phyloP scores from a whole-genome alignment of 257 asterid genomes.

The Salvia rosmarinus region DNA sequence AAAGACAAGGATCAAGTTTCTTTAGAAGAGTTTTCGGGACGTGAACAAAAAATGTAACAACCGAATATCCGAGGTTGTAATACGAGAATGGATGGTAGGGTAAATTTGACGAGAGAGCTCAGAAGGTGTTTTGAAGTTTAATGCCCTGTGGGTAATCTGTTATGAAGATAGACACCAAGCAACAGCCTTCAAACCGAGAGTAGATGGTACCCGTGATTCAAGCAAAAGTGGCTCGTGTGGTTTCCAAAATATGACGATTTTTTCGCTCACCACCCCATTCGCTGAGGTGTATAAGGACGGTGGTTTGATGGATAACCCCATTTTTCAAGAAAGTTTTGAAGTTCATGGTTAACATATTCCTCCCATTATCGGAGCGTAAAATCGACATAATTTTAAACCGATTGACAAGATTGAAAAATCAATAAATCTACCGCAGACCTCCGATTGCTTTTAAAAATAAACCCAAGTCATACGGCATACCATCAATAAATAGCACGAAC shows the following conservation, averaged over 20 bases:
- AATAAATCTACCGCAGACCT: background rate
- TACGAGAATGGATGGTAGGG: background rate
- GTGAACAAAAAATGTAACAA: background rate
- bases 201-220: background rate
- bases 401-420: background rate
- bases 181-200: background rate
- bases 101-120: constrained; percentile 1
- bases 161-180: background rate
- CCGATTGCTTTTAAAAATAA: background rate
- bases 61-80: constrained; percentile 7
- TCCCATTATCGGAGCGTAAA: background rate
- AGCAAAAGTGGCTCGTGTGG: background rate
- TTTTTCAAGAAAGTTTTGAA: background rate
- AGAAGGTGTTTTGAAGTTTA: background rate
- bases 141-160: constrained; percentile 1
- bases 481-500: constrained; percentile 10
- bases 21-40: background rate
- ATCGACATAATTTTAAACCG: background rate
- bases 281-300: constrained; percentile 4
- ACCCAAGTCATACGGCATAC: constrained; percentile 18
- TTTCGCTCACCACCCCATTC: background rate
- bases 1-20: background rate
- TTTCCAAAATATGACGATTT: constrained; percentile 1
- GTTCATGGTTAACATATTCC: background rate
- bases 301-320: background rate